Evolutionary conservation across 75 land plant genomes (phyloP), one percentile per base, ranked within the genome.

Genomic region (Picea sitchensis): DNA sequence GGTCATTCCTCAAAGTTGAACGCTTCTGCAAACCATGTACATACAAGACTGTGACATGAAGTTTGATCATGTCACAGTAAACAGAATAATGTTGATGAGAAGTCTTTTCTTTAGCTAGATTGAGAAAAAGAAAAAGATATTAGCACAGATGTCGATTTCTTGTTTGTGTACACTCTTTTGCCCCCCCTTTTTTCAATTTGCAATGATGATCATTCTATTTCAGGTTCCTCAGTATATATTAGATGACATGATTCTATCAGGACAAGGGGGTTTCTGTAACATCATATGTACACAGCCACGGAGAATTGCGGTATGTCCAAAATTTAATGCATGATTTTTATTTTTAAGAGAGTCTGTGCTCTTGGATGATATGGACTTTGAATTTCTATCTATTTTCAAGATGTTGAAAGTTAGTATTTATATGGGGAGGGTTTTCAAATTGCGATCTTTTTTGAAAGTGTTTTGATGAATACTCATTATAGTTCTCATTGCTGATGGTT

Each of bases 221-320:
- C 79, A 94, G 96, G 90, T 93, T 59, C 98, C 98, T 14, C 98
- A 95, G 78, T 95, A 88, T 80, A 92, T 95, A 61, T 83, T 95
- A 86, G 98, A 95, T 78, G 90, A 94, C 68, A 89, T 94, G 95
- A 95, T 95, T 77, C 83, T 80, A 65, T 84, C 87, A 61, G 86
- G 89, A 17, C 76, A 17, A 26, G 96, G 98, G 79, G 96, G 88
- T 58, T 73, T 78, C 38, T 94, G 98, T 80, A 94, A 89, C 76
- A 92, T 95, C 59, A 81, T 95, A 36, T 95, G 98, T 90, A 95
- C 98, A 54, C 98, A 95, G 76, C 98, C 98, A 76, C 87, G 98
- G 81, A 89, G 98, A 84, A 90, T 95, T 82, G 98, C 98, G 77
- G 98, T 95, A 81, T 60, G 86, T 80, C 34, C 18, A 20, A 17